Percentiles rank a stretch among this genome's conserved stretches.
Conservation (phyloP, 768 basidiomycete species). For the Butyriboletus loyo region DNA sequence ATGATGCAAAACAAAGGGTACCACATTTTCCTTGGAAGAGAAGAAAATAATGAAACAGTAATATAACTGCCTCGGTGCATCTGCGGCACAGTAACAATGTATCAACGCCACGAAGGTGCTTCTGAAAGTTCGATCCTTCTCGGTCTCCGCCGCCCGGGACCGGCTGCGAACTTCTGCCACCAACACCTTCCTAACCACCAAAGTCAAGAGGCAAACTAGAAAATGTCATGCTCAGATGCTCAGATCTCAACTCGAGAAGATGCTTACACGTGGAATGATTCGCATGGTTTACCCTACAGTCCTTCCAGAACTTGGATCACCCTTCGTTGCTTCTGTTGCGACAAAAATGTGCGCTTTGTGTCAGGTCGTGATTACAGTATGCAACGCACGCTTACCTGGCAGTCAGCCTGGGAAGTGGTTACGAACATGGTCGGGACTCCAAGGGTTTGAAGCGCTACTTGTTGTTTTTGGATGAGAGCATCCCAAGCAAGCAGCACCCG, state of each 20-base stretch:
- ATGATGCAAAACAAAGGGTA: background rate
- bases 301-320: constrained; percentile 67
- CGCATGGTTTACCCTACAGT: constrained; percentile 30
- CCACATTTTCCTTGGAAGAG: background rate
- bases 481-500: constrained; percentile 75
- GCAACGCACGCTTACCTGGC: constrained; percentile 48
- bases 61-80: background rate
- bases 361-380: background rate
- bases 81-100: background rate
- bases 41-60: background rate
- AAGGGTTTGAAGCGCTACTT: constrained; percentile 54
- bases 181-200: background rate
- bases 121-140: constrained; percentile 3
- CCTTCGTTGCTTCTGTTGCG: constrained; percentile 59
- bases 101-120: constrained; percentile 14
- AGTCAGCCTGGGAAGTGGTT: constrained; percentile 44
- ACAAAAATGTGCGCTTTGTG: background rate
- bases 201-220: background rate
- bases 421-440: constrained; percentile 72
- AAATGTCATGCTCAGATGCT: background rate
- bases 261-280: constrained; percentile 3
- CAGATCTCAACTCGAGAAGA: background rate
- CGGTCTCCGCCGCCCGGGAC: constrained; percentile 5
- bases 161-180: background rate
- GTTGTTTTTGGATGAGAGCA: constrained; percentile 67